These are phyloP conservation scores for Agapanthus africanus DNA, from an alignment of 106 monocot species.

Conservation along the genomic window DNA sequence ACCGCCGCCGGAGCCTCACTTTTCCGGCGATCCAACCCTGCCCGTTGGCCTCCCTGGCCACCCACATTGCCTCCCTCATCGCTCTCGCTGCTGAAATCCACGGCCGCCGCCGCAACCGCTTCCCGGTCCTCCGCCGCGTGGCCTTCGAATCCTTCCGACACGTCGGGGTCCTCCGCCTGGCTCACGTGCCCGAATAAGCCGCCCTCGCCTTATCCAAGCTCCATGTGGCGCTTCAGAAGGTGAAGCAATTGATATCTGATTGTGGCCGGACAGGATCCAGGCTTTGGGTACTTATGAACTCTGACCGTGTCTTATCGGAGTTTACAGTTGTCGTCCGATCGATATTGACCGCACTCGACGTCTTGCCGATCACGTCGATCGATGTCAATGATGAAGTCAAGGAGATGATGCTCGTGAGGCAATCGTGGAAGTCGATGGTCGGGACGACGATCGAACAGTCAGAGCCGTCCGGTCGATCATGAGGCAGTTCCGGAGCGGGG, in stretches of 20 bases:
- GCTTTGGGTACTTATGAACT: conserved; percentile 47
- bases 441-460: conserved; percentile 16
- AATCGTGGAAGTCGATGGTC: conserved; percentile 40
- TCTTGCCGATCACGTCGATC: conserved; percentile 30
- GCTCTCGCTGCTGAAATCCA: conserved; percentile 21
- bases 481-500: conserved; percentile 24
- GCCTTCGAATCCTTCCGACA: conserved; percentile 42
- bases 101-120: neutral
- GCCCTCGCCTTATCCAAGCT: conserved; percentile 51
- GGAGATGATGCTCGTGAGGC: conserved; percentile 42
- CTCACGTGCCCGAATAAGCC: conserved; percentile 12
- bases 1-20: conserved; percentile 39
- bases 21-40: conserved; percentile 46
- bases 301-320: conserved; percentile 37
- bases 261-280: conserved; percentile 36
- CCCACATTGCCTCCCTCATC: conserved; percentile 37
- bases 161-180: conserved; percentile 23
- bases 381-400: conserved; percentile 24
- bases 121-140: conserved; percentile 17
- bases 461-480: conserved; percentile 30
- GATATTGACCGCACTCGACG: conserved; percentile 44
- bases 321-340: conserved; percentile 38
- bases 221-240: conserved; percentile 62
- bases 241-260: conserved; percentile 38
- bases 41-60: conserved; percentile 24